These are phyloP conservation scores for Phyllosticta paracitricarpa DNA, from an alignment of 2,329 filamentous ascomycete genomes.

Conservation along the genomic window DNA sequence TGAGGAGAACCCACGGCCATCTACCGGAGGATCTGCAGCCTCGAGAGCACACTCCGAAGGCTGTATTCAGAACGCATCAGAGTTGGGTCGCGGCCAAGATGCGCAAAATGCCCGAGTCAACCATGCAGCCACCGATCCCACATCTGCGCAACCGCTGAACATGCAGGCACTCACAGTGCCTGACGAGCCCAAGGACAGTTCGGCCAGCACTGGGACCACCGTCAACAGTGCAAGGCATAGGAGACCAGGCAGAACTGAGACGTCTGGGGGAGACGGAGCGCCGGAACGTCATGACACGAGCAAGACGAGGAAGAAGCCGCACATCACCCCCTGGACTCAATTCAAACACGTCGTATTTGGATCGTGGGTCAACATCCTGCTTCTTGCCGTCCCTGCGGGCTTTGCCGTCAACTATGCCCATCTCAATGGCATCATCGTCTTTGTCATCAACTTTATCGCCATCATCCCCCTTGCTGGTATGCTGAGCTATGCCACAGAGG, in stretches of 20 bases:
- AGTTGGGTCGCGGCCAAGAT: not conserved
- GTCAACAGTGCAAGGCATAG: not conserved
- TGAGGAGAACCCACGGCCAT: conserved; percentile 18
- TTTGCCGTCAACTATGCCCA: conserved; percentile 58
- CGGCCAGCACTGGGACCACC: not conserved
- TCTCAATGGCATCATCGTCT: conserved; percentile 43
- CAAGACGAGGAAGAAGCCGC: conserved; percentile 2
- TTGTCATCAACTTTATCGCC: conserved; percentile 86
- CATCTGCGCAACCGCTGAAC: not conserved
- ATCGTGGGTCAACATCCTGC: conserved; percentile 78
- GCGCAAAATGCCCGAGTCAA: not conserved
- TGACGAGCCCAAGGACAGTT: not conserved
- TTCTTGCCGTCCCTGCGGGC: conserved; percentile 69
- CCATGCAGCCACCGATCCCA: conserved; percentile 3
- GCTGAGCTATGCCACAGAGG: conserved; percentile 81
- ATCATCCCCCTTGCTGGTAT: conserved; percentile 84
- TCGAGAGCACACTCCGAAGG: conserved; percentile 7
- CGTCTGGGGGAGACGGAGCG: not conserved
- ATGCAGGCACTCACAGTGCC: not conserved
- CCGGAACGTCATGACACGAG: not conserved
- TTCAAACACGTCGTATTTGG: conserved; percentile 65
- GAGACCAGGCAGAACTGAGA: not conserved
- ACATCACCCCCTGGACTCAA: conserved; percentile 36
- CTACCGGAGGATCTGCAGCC: not conserved
- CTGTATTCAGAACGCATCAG: not conserved